Base-by-base conservation (phyloP, 768 basidiomycete genomes). In the Leccinellum luteum region DNA sequence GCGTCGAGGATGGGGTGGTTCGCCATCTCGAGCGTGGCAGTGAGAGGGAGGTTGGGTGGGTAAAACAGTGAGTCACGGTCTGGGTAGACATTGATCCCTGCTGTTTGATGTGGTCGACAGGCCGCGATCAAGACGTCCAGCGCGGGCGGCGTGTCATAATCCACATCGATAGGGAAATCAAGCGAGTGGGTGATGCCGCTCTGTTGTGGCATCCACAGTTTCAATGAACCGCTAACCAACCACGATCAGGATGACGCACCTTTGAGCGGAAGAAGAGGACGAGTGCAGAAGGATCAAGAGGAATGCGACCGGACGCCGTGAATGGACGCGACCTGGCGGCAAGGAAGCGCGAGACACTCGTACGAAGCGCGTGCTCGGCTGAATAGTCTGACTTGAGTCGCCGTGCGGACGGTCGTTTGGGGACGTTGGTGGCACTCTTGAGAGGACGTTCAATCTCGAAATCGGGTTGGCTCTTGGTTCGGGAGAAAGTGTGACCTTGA, bases 1-100 rank as follows among this genome's bases (percentile, higher is more conserved):
- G 90, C 85, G 61, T 90, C 90, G 59, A 93, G 81, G 67, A 93
- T 85, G 3, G 90, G 90, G 66, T 90, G 88, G 69, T 87, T 90
- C 19, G 89, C 81, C 60, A 93, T 79, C 64, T 93, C 90, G 62
- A 92, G 81, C 0, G 90, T 87, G 25, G 86, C 77, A 0, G 87
- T 90, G 56, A 91, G 73, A 17, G 89, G 87, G 48, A 90, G 83
- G 53, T 79, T 85, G 8, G 84, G 76, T 8, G 90, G 90, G 71
- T 85, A 92, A 71, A 84, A 85, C 21, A 89, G 77, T 0, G 87
- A 83, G 62, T 89, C 87, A 59, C 79, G 81, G 56, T 84, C 83
- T 1, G 78, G 74, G 64, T 83, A 85, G 27, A 75, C 76, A 60
- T 83, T 79, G 44, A 73, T 64, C 2, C 80, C 81, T 19, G 81